Base-by-base conservation (phyloP, 441 rosid species). In the Gossypium schwendimanii region DNA sequence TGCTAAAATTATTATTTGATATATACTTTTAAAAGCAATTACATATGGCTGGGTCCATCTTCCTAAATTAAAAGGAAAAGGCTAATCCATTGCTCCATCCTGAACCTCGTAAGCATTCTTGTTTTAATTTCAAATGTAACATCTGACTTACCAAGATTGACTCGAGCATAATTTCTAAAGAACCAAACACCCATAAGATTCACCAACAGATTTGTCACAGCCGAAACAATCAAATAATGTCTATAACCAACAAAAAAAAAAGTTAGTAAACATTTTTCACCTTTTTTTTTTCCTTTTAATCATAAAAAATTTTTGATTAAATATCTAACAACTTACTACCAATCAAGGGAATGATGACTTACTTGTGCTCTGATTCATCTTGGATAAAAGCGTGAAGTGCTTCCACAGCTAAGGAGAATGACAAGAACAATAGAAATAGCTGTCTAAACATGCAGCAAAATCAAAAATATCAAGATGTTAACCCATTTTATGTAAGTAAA, bases 321-420 rank as follows among this genome's bases (percentile, higher is more conserved):
- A 59, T 61, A 44, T 58, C 36, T 68, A 44, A 60, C 21, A 66
- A 59, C 75, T 67, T 52, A 45, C 15, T 9, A 52, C 72, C 17
- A 45, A 55, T 24, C 20, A 62, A 71, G 71, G 20, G 53, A 50
- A 24, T 36, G 23, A 66, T 8, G 69, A 79, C 97, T 91, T 83
- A 92, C 98, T 92, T 92, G 88, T 94, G 98, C 82, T 90, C 97
- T 20, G 97, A 89, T 83, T 94, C 98, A 74, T 92, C 97, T 84
- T 94, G 98, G 73, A 94, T 87, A 81, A 94, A 94, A 68, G 97
- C 98, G 81, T 94, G 98, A 80, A 92, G 97, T 47, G 97, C 98
- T 83, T 94, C 98, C 84, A 94, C 98, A 21, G 97, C 96, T 50
- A 94, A 61, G 76, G 98, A 92, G 86, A 94, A 94, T 73, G 98